Conservation (phyloP, 2,329 filamentous ascomycete species). For the Fusarium marasasianum region DNA sequence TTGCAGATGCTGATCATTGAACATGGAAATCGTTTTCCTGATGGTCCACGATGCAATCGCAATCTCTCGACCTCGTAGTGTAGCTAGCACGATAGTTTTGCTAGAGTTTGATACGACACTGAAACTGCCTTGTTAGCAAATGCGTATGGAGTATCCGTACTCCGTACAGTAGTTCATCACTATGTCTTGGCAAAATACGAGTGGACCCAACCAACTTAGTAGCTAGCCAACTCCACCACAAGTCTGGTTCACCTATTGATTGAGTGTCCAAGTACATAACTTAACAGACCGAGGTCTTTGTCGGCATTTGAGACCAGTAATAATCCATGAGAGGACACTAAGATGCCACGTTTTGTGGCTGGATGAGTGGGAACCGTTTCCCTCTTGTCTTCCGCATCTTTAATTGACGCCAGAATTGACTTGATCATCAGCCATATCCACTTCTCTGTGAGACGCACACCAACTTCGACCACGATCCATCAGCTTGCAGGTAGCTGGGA, state of each 20-base stretch:
- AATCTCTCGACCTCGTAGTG: neutral
- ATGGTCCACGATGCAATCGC: neutral
- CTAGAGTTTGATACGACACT: neutral
- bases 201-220: neutral
- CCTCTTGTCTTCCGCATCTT: neutral
- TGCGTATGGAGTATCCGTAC: neutral
- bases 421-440: neutral
- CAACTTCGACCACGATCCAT: no score
- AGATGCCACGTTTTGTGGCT: constrained; percentile 7
- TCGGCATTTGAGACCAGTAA: constrained; percentile 6
- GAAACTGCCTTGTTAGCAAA: neutral
- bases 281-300: constrained; percentile 5
- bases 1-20: neutral
- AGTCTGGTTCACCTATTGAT: neutral
- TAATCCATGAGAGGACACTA: neutral
- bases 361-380: neutral
- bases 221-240: neutral
- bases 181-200: neutral
- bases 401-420: neutral
- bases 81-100: neutral
- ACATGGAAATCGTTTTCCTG: neutral
- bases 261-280: neutral
- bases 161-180: neutral
- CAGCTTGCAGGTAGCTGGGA: neutral
- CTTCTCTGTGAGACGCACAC: neutral